These are phyloP conservation scores for Trichosporon faecale DNA, from an alignment of 1,284 basidiomycete genomes.

Conservation along the genomic window DNA sequence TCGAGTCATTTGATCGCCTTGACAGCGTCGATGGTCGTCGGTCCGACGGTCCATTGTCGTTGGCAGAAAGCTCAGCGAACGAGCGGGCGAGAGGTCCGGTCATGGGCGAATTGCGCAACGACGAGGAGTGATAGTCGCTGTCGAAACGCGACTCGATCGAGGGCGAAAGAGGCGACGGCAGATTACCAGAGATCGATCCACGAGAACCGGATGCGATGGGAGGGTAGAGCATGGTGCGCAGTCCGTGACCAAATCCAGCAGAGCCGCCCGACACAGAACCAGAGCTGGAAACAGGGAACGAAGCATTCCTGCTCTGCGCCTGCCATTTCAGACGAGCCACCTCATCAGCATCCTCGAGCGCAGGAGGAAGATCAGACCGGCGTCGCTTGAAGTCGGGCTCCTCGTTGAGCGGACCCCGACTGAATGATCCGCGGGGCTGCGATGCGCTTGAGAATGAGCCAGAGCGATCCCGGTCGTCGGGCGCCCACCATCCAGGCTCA, in stretches of 20 bases:
- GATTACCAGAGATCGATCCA: conserved; percentile 27
- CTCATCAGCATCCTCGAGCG: conserved; percentile 41
- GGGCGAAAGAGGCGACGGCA: conserved; percentile 22
- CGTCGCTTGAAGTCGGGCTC: conserved; percentile 42
- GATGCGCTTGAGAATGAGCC: conserved; percentile 14
- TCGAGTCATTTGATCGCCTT: conserved; percentile 21
- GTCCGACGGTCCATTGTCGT: conserved; percentile 27
- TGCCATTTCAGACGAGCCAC: conserved; percentile 43
- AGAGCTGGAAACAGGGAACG: conserved; percentile 32
- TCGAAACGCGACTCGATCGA: conserved; percentile 20
- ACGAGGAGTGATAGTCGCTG: neutral
- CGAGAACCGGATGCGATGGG: conserved; percentile 30
- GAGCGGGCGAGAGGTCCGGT: conserved; percentile 40
- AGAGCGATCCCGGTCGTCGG: conserved; percentile 30
- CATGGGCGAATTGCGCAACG: conserved; percentile 37
- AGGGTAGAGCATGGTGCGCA: conserved; percentile 32
- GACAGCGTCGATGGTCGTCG: conserved; percentile 26
- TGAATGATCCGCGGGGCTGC: conserved; percentile 13
- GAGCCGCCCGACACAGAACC: conserved; percentile 19
- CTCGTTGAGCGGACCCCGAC: conserved; percentile 24
- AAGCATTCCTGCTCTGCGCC: conserved; percentile 46
- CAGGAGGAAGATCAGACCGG: conserved; percentile 39
- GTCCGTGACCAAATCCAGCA: conserved; percentile 16
- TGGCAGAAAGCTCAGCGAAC: conserved; percentile 41
- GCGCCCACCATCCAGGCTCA: conserved; percentile 42